phyloP scores from a whole-genome alignment of 2,329 filamentous ascomycete genomes.

The Stagonosporopsis chrysanthemi region DNA sequence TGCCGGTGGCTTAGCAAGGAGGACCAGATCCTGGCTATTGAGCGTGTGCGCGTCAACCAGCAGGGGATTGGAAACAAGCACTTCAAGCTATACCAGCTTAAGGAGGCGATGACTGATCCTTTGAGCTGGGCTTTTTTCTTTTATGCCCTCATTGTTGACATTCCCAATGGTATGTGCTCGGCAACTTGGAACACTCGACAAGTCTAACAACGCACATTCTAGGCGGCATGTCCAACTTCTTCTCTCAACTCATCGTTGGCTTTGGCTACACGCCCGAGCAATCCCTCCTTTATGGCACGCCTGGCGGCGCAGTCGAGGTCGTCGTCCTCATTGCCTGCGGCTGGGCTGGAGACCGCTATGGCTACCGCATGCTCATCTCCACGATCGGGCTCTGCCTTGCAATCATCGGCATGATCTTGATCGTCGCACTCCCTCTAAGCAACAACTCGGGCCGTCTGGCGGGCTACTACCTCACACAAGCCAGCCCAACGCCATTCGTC shows the following conservation, averaged over 20 bases:
- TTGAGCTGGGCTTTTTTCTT: conserved; percentile 68
- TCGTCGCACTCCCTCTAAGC: conserved; percentile 66
- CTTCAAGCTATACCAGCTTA: conserved; percentile 72
- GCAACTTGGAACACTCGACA: neutral
- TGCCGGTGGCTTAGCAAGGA: conserved; percentile 69
- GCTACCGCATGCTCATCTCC: conserved; percentile 65
- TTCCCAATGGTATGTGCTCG: conserved; percentile 59
- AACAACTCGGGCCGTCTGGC: conserved; percentile 66
- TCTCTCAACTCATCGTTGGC: conserved; percentile 65
- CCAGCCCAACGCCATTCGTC: conserved; percentile 68
- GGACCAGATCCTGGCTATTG: conserved; percentile 73
- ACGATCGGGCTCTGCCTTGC: conserved; percentile 60
- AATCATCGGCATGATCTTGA: conserved; percentile 69
- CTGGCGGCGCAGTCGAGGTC: conserved; percentile 71
- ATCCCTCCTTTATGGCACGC: conserved; percentile 70
- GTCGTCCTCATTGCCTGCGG: conserved; percentile 64
- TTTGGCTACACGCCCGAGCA: conserved; percentile 72
- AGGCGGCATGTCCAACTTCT: conserved; percentile 67
- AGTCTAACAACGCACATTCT: conserved; percentile 13
- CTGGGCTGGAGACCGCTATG: conserved; percentile 63
- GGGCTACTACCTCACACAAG: conserved; percentile 71
- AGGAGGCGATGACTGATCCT: conserved; percentile 65
- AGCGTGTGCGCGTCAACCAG: conserved; percentile 75
- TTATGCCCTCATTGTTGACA: conserved; percentile 63
- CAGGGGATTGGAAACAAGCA: conserved; percentile 76